Base-by-base conservation (phyloP, 495 filamentous ascomycete genomes). In the Talaromyces nanjingensis region DNA sequence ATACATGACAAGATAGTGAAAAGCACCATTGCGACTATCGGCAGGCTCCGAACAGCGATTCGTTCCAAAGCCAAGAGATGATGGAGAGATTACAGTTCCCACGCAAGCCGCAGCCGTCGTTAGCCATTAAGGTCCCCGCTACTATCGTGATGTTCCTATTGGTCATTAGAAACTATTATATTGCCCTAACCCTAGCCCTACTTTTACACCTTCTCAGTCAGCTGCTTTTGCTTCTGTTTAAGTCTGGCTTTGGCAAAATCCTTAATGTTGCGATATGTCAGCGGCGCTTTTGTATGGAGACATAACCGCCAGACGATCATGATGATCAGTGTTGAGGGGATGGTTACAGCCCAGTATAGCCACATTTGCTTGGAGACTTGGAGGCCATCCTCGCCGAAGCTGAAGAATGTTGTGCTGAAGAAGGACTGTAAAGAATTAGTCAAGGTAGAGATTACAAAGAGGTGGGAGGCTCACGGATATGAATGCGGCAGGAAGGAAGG, bases 371-470 rank as follows among this genome's bases (percentile, higher is more conserved):
- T 62, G 24, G 60, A 62, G n/a, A 42, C 60, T 25, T 62, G 60
- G 1, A 62, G 45, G 6, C 45, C 27, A 9, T 62, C 60, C 18
- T 62, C 60, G 22, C 60, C 60, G 45, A 62, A 76, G 18, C 71
- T 65, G 49, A 77, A 77, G 60, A 77, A 77, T 0, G 68, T 71
- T 65, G 72, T 77, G 55, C 73, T 73, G 65, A 77, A 77, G 16
- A 77, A 52, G 3, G 75, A 65, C 68, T 27, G 16, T 1, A 20
- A 5, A 11, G 5, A n/a, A 20, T 37, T 16, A 39, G 16, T 25
- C 24, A 34, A 39, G 14, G 24, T 59, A 45, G 27, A 64, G 45
- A 25, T 33, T 8, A 1, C 5, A 33, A 2, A 8, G 2, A 14
- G 12, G 1, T 12, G 11, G 1, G 29, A 25, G 27, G 52, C 65